Evolutionary conservation across 768 basidiomycete genomes (phyloP).

Genomic region (Xerocomellus intermedius): DNA sequence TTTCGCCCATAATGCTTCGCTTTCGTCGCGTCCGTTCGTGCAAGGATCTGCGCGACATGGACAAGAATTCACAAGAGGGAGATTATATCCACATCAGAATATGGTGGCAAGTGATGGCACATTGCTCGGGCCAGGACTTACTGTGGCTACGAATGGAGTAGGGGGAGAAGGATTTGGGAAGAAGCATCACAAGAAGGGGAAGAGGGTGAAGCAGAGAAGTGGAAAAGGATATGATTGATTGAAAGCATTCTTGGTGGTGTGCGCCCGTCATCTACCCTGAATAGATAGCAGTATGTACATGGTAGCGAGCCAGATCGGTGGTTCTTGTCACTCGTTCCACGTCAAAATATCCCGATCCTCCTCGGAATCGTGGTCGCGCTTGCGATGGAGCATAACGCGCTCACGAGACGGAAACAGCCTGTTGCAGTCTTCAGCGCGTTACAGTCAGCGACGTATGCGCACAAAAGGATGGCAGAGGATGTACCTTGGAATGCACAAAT

Average conservation of each 20-base stretch:
- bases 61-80: conserved; percentile 60
- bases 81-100: conserved; percentile 82
- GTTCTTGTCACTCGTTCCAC: conserved; percentile 58
- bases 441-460: not conserved
- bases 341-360: conserved; percentile 59
- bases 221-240: conserved; percentile 85
- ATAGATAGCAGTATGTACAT: not conserved
- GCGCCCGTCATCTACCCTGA: not conserved
- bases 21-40: conserved; percentile 62
- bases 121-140: conserved; percentile 43
- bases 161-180: conserved; percentile 48
- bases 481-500: conserved; percentile 68
- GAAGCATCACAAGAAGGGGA: conserved; percentile 83
- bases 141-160: conserved; percentile 40
- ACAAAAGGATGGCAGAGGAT: not conserved
- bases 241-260: not conserved
- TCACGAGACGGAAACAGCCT: conserved; percentile 72
- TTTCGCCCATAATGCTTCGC: conserved; percentile 57
- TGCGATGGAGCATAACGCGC: conserved; percentile 66
- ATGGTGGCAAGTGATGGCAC: conserved; percentile 76
- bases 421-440: conserved; percentile 52
- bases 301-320: not conserved
- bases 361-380: conserved; percentile 65
- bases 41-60: conserved; percentile 58
- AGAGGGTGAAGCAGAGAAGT: conserved; percentile 83